Conservation (phyloP, 2,329 filamentous ascomycete genomes). For the Dryadomyces quercivorus region DNA sequence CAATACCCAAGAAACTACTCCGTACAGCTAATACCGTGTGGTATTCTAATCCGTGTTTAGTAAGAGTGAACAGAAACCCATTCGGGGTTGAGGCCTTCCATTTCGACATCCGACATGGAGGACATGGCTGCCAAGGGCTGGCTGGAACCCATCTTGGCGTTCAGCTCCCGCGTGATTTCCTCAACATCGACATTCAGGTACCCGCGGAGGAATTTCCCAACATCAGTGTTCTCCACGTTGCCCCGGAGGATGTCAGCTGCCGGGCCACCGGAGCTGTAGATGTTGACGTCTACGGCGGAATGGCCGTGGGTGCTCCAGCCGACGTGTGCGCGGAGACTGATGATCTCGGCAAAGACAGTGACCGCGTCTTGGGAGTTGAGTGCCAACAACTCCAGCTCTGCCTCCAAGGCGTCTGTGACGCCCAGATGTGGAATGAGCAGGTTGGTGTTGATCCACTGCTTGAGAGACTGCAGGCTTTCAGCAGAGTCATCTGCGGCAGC, state of each 20-base stretch:
- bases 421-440: conserved; percentile 63
- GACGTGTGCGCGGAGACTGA: conserved; percentile 76
- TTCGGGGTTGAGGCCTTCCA: conserved; percentile 4
- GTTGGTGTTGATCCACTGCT: conserved; percentile 53
- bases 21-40: too few relatives aligned
- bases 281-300: conserved; percentile 88
- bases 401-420: conserved; percentile 57
- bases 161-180: conserved; percentile 63
- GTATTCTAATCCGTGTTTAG: too few relatives aligned
- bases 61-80: not conserved
- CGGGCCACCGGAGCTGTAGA: conserved; percentile 68
- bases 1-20: not conserved
- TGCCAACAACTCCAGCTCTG: conserved; percentile 58
- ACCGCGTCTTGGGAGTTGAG: conserved; percentile 41
- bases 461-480: conserved; percentile 21
- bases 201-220: conserved; percentile 67
- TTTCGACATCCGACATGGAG: conserved; percentile 2
- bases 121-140: not conserved
- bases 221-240: conserved; percentile 90
- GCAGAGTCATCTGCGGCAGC: conserved; percentile 8
- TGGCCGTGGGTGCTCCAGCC: conserved; percentile 95
- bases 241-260: conserved; percentile 55
- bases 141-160: conserved; percentile 26
- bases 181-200: conserved; percentile 76
- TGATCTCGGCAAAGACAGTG: conserved; percentile 64